These are phyloP conservation scores for Ricinus communis DNA, from an alignment of 345 rosid genomes.

Conservation along the genomic window DNA sequence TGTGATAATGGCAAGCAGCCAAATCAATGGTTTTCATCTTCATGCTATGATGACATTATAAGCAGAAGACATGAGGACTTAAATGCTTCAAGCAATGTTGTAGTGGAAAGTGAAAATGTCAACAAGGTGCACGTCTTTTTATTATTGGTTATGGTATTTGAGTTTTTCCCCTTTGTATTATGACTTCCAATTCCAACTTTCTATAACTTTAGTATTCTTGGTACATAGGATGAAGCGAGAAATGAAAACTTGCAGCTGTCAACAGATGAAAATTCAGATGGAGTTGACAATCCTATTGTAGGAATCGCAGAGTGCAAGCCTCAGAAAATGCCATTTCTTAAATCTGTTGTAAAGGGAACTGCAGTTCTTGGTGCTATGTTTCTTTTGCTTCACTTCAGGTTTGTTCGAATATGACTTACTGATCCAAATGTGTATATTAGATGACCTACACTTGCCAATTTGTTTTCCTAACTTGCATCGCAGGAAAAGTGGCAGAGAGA, in stretches of 20 bases:
- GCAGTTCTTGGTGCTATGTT: conserved; percentile 24
- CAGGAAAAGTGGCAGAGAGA: conserved; percentile 26
- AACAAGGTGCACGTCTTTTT: neutral
- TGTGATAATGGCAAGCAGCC: neutral
- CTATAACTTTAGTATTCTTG: neutral
- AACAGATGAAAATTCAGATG: neutral
- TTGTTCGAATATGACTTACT: neutral
- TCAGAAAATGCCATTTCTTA: conserved; percentile 21
- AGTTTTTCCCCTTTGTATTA: neutral
- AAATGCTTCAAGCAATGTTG: neutral
- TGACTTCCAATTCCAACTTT: neutral
- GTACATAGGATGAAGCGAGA: conserved; percentile 4
- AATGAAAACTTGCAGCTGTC: conserved; percentile 3
- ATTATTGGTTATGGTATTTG: neutral
- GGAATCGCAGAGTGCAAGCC: conserved; percentile 11
- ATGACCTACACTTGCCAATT: neutral
- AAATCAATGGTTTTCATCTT: neutral
- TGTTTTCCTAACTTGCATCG: neutral
- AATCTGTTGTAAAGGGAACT: conserved; percentile 29
- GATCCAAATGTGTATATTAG: neutral
- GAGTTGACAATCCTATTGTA: neutral
- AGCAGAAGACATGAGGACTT: neutral
- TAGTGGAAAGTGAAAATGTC: neutral
- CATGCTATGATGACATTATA: neutral
- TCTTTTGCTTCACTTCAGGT: conserved; percentile 30